These are phyloP conservation scores for Penicillium sp. DNA, from an alignment of 2,329 filamentous ascomycete genomes.

Conservation along the genomic window DNA sequence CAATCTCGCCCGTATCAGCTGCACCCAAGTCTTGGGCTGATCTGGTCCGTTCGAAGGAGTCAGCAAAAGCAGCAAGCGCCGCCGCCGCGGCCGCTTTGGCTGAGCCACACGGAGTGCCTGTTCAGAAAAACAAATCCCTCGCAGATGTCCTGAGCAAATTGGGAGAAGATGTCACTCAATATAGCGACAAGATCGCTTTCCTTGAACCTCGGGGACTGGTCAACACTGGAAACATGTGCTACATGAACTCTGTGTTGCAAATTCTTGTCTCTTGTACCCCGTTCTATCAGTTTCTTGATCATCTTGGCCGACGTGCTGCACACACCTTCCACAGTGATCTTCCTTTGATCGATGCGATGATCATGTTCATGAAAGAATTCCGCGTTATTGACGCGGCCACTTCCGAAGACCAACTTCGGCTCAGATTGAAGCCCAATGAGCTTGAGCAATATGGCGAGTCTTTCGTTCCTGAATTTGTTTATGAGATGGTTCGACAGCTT, in stretches of 20 bases:
- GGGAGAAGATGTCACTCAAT: constrained; percentile 60
- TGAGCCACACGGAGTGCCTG: constrained; percentile 43
- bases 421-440: constrained; percentile 75
- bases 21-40: constrained; percentile 69
- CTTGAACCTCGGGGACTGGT: constrained; percentile 90
- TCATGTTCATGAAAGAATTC: constrained; percentile 95
- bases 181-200: constrained; percentile 68
- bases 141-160: constrained; percentile 76
- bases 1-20: constrained; percentile 43
- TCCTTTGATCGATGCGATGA: constrained; percentile 91
- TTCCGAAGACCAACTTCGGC: constrained; percentile 70
- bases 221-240: constrained; percentile 99
- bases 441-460: constrained; percentile 87
- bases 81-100: constrained; percentile 26
- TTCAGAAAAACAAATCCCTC: constrained; percentile 61
- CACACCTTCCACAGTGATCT: constrained; percentile 96
- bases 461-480: constrained; percentile 92
- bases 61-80: constrained; percentile 32
- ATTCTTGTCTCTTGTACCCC: constrained; percentile 89
- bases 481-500: constrained; percentile 83
- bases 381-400: constrained; percentile 77
- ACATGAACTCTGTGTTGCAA: constrained; percentile 99
- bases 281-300: constrained; percentile 91
- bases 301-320: constrained; percentile 76
- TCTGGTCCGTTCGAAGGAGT: constrained; percentile 57